phyloP scores from a whole-genome alignment of 106 monocot species.

The Chionographis japonica region DNA sequence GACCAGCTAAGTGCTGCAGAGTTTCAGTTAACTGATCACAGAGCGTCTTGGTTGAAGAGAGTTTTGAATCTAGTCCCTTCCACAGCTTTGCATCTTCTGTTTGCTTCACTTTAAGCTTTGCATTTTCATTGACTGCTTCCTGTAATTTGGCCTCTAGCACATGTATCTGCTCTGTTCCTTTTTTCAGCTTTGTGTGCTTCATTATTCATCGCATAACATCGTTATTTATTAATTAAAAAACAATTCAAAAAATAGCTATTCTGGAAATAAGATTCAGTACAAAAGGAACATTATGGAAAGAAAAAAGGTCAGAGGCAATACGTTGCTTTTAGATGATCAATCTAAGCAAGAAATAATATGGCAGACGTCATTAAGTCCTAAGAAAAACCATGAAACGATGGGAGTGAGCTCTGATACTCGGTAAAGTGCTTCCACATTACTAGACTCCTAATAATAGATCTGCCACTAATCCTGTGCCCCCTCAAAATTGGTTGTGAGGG shows the following conservation, averaged over 20 bases:
- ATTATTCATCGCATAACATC: conserved; percentile 4
- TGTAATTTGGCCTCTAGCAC: conserved; percentile 72
- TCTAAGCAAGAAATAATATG: no score
- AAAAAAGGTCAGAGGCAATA: neutral
- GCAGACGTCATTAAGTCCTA: no score
- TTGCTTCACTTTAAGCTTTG: conserved; percentile 76
- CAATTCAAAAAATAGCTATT: neutral
- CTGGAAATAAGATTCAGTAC: neutral
- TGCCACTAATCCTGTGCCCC: no score
- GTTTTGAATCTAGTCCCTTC: conserved; percentile 83
- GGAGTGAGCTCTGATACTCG: no score
- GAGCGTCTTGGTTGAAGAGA: conserved; percentile 73
- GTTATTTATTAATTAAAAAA: neutral
- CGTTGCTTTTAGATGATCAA: neutral
- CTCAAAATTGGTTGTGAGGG: no score
- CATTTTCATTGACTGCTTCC: conserved; percentile 81
- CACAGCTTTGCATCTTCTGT: conserved; percentile 85
- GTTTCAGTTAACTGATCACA: conserved; percentile 89
- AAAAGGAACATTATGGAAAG: no score
- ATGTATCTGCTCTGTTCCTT: conserved; percentile 75
- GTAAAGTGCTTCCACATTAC: no score
- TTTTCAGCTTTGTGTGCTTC: conserved; percentile 79
- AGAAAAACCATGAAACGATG: no score
- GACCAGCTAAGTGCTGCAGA: conserved; percentile 56
- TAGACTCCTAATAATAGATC: no score